Conservation (phyloP, 495 filamentous ascomycete genomes). For the Aspergillus ellipticus region DNA sequence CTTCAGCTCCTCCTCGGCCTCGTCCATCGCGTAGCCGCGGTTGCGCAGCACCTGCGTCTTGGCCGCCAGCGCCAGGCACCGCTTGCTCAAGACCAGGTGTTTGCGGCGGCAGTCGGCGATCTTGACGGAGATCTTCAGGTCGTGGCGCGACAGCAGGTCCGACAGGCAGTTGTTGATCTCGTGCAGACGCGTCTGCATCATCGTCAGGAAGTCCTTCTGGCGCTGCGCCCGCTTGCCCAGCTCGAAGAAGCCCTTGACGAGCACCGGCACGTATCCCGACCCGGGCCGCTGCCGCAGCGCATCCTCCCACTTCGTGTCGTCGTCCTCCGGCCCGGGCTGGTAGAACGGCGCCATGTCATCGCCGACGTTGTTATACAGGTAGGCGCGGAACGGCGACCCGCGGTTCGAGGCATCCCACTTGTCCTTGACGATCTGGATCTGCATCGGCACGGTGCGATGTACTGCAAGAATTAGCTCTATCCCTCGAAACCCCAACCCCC, state of each 20-base stretch:
- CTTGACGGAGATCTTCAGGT: constrained; percentile 74
- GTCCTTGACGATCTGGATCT: constrained; percentile 69
- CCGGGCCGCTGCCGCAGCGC: constrained; percentile 79
- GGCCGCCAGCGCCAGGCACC: constrained; percentile 79
- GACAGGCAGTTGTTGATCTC: constrained; percentile 83
- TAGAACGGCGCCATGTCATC: constrained; percentile 78
- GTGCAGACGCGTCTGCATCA: constrained; percentile 78
- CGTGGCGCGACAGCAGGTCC: constrained; percentile 75
- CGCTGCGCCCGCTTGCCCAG: constrained; percentile 73
- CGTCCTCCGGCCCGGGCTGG: constrained; percentile 69
- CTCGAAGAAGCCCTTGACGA: constrained; percentile 63
- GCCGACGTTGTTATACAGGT: constrained; percentile 90
- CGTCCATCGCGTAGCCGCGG: constrained; percentile 85
- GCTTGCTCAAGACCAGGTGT: constrained; percentile 74
- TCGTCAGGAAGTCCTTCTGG: constrained; percentile 68
- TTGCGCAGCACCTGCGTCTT: constrained; percentile 91
- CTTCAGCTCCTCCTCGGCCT: constrained; percentile 86
- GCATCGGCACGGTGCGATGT: constrained; percentile 80
- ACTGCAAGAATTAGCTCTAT: constrained; percentile 22
- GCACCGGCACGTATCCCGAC: constrained; percentile 70
- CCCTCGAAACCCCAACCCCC: background rate
- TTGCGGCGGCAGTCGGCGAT: constrained; percentile 75
- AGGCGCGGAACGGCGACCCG: constrained; percentile 77
- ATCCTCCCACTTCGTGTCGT: constrained; percentile 88
- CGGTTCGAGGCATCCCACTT: constrained; percentile 79